These are phyloP conservation scores for Ceratocystis eucalypticola DNA, from an alignment of 2,329 filamentous ascomycete genomes.

Conservation along the genomic window DNA sequence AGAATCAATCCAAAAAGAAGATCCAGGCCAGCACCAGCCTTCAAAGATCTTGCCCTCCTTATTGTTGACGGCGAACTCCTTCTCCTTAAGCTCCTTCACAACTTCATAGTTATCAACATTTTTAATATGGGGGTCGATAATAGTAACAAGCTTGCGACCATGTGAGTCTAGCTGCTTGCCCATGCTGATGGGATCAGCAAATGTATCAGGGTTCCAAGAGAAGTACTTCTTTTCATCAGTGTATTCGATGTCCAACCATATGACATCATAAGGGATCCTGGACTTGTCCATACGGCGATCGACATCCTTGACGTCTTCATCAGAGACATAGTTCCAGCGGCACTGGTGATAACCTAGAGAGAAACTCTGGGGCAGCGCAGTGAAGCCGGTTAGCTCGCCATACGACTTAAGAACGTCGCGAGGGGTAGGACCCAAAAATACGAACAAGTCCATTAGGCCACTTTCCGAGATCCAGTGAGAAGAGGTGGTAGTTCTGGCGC, in stretches of 20 bases:
- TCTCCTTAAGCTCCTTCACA: slow-evolving; percentile 66
- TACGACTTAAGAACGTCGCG: slow-evolving; percentile 71
- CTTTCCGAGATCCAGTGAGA: slow-evolving; percentile 96
- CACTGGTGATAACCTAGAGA: slow-evolving; percentile 92
- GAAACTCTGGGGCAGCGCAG: slow-evolving; percentile 83
- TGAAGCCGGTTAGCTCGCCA: slow-evolving; percentile 80
- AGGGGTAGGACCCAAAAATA: slow-evolving; percentile 82
- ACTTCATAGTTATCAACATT: slow-evolving; percentile 68
- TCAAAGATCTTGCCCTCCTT: slow-evolving; percentile 84
- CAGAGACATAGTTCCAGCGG: slow-evolving; percentile 96
- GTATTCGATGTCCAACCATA: slow-evolving; percentile 98
- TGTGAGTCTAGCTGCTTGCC: slow-evolving; percentile 72
- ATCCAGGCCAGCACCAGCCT: slow-evolving; percentile 97
- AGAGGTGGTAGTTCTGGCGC: slow-evolving; percentile 59
- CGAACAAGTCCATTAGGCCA: slow-evolving; percentile 80
- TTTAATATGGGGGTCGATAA: slow-evolving; percentile 98
- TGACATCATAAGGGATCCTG: slow-evolving; percentile 94
- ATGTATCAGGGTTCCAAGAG: slow-evolving; percentile 85
- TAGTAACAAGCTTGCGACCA: slow-evolving; percentile 79
- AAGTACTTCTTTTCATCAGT: slow-evolving; percentile 97
- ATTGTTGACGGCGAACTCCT: slow-evolving; percentile 73
- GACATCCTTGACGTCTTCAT: slow-evolving; percentile 93
- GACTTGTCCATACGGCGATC: slow-evolving; percentile 92
- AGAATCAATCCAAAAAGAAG: slow-evolving; percentile 89
- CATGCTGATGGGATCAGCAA: slow-evolving; percentile 76